A percentile compares a stretch with the other conserved stretches of the same genome.
Conservation (phyloP, 352 stramenopile species). For the Phytophthora colocasiae region DNA sequence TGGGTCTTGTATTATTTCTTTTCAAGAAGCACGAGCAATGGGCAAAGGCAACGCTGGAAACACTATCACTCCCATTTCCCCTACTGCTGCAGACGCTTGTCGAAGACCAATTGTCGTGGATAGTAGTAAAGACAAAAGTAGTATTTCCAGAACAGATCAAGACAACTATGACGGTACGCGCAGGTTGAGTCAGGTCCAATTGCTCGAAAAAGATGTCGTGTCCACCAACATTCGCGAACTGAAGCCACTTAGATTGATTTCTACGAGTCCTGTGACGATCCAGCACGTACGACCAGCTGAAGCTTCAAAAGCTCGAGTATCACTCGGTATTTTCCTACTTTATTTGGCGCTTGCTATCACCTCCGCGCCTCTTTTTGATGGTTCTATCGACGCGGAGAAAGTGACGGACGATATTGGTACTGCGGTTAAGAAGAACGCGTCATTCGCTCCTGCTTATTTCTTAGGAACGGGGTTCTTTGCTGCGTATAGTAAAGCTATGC, state of each 20-base stretch:
- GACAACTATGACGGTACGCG: constrained; percentile 2
- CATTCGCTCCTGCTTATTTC: constrained; percentile 44
- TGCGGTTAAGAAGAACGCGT: constrained; percentile 47
- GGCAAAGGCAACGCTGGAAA: background rate
- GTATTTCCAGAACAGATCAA: background rate
- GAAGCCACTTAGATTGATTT: constrained; percentile 15
- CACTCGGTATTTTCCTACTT: constrained; percentile 38
- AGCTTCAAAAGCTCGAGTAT: constrained; percentile 14
- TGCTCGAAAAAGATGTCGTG: constrained; percentile 38
- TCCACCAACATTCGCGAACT: constrained; percentile 31
- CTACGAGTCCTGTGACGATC: background rate
- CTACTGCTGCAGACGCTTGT: background rate
- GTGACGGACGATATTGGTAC: constrained; percentile 36
- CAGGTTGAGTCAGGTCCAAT: constrained; percentile 19
- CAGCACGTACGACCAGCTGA: constrained; percentile 22
- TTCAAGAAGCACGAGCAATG: background rate
- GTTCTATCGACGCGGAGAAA: constrained; percentile 42
- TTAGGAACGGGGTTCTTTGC: constrained; percentile 35
- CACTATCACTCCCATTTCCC: constrained; percentile 8
- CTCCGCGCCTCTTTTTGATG: constrained; percentile 39
- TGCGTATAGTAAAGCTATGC: constrained; percentile 29
- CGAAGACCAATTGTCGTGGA: constrained; percentile 9
- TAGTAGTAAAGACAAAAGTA: background rate
- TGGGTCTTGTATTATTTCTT: background rate
- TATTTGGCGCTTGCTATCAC: constrained; percentile 42